A percentile compares a stretch with the other conserved stretches of the same genome.
Evolutionary conservation across 345 rosid genomes (phyloP).

Genomic region (Sonneratia alba): DNA sequence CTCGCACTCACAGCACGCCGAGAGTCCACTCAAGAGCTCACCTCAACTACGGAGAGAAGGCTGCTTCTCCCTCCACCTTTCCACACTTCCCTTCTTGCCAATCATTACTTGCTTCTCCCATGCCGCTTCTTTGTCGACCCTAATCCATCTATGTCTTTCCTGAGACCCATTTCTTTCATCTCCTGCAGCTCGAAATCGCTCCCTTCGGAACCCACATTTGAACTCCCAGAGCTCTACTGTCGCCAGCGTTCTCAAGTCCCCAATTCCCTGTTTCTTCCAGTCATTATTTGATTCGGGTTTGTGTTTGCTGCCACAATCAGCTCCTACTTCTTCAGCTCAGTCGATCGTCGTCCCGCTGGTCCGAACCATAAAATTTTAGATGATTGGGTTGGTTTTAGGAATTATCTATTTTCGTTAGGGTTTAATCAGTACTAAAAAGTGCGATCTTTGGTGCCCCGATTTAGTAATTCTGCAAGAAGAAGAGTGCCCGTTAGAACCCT

Average conservation of each 20-base stretch:
- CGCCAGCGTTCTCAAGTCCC: neutral
- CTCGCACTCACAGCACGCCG: neutral
- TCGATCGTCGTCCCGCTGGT: neutral
- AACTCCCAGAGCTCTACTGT: neutral
- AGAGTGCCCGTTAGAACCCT: neutral
- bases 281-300: neutral
- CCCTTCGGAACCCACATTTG: neutral
- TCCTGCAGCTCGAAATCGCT: slow-evolving; percentile 3
- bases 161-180: neutral
- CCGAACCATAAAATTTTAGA: neutral
- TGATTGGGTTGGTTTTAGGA: neutral
- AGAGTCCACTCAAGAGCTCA: neutral
- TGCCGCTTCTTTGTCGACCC: neutral
- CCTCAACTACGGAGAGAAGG: neutral
- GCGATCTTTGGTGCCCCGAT: neutral
- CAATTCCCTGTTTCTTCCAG: neutral
- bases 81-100: slow-evolving; percentile 2
- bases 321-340: neutral
- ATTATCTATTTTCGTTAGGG: neutral
- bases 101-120: slow-evolving; percentile 2
- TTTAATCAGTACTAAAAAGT: neutral
- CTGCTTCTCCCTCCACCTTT: slow-evolving; percentile 1
- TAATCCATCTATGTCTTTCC: neutral
- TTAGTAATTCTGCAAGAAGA: neutral
- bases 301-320: neutral